These are phyloP conservation scores for Candolleomyces efflorescens DNA, from an alignment of 768 basidiomycete genomes.

Conservation along the genomic window DNA sequence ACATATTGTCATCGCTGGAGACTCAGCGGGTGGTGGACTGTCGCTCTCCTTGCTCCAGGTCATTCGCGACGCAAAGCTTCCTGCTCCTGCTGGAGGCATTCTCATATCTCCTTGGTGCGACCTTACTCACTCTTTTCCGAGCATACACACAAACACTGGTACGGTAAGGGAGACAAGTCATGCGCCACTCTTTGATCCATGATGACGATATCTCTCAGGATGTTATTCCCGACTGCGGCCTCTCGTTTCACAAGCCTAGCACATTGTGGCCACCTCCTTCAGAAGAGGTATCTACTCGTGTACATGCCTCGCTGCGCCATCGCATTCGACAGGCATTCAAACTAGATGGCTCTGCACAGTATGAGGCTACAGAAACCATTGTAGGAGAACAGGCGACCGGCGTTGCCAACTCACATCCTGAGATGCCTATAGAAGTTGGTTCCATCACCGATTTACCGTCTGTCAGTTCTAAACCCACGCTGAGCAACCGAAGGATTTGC, in stretches of 20 bases:
- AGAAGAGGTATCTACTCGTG: constrained; percentile 52
- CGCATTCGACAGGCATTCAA: constrained; percentile 57
- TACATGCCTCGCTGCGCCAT: constrained; percentile 55
- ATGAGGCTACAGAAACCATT: constrained; percentile 16
- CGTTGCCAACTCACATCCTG: constrained; percentile 1
- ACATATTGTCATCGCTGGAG: constrained; percentile 83
- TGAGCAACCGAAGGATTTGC: constrained; percentile 39
- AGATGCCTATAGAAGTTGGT: constrained; percentile 42
- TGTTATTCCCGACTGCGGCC: constrained; percentile 70
- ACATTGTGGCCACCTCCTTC: constrained; percentile 75
- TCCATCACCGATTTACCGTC: constrained; percentile 41
- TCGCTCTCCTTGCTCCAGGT: constrained; percentile 80
- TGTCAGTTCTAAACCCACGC: constrained; percentile 18
- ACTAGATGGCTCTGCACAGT: constrained; percentile 20
- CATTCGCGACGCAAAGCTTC: constrained; percentile 79
- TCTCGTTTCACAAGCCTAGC: constrained; percentile 76
- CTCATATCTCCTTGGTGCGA: constrained; percentile 91
- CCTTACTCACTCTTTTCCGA: constrained; percentile 94
- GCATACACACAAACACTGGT: constrained; percentile 76
- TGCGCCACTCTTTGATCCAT: not conserved
- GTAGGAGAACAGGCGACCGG: constrained; percentile 8
- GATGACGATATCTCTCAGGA: constrained; percentile 44
- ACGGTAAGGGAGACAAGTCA: constrained; percentile 46
- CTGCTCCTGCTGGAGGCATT: constrained; percentile 81
- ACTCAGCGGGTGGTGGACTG: constrained; percentile 91